Conservation (phyloP, 2,329 filamentous ascomycete species). For the Monilinia vaccinii-corymbosi region DNA sequence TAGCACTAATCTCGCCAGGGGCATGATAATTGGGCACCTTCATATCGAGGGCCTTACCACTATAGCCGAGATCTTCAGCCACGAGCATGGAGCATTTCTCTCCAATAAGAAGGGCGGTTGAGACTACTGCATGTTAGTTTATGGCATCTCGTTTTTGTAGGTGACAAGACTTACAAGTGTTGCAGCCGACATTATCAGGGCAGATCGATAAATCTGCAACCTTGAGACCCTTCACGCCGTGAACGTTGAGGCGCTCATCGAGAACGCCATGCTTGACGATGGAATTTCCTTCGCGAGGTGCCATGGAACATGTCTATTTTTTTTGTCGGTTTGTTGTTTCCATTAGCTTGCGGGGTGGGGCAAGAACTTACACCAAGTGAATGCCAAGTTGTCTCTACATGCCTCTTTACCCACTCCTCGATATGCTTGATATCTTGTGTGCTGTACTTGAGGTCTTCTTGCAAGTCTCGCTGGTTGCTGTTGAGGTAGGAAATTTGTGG, state of each 20-base stretch:
- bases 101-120: slow-evolving; percentile 36
- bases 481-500: slow-evolving; percentile 43
- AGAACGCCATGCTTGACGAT: slow-evolving; percentile 53
- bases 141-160: slow-evolving; percentile 15
- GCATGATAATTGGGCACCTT: slow-evolving; percentile 56
- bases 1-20: slow-evolving; percentile 35
- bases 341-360: not conserved
- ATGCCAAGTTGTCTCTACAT: slow-evolving; percentile 35
- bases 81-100: slow-evolving; percentile 35
- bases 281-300: slow-evolving; percentile 47
- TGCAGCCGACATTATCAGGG: slow-evolving; percentile 34
- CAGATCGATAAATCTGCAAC: slow-evolving; percentile 34
- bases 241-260: slow-evolving; percentile 32
- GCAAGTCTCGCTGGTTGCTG: slow-evolving; percentile 51
- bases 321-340: slow-evolving; percentile 12
- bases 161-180: slow-evolving; percentile 29
- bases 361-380: slow-evolving; percentile 31
- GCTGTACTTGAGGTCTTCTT: slow-evolving; percentile 57
- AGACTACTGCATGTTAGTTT: slow-evolving; percentile 44
- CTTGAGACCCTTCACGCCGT: slow-evolving; percentile 34
- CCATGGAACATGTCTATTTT: slow-evolving; percentile 37
- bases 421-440: slow-evolving; percentile 44
- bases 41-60: slow-evolving; percentile 62
- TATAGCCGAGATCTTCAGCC: slow-evolving; percentile 36
- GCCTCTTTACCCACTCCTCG: slow-evolving; percentile 51